phyloP scores from a whole-genome alignment of 225 moss, liverwort and hornwort species.

The Pleurozium schreberi region DNA sequence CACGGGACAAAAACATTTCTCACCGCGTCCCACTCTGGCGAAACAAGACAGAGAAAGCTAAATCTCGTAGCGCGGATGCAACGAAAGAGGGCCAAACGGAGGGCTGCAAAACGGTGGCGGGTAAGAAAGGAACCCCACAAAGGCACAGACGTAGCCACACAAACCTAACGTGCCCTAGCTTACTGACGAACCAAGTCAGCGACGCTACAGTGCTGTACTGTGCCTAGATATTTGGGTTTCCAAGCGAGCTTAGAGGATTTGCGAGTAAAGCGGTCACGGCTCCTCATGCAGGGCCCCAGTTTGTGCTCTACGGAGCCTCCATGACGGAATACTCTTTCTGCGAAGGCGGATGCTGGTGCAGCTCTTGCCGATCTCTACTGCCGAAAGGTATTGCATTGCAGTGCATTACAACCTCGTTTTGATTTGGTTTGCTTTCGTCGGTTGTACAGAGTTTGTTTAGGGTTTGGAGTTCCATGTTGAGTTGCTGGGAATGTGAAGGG shows the following conservation, averaged over 20 bases:
- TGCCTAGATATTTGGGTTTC: neutral
- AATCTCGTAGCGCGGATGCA: neutral
- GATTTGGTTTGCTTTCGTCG: neutral
- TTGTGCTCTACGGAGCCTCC: conserved; percentile 45
- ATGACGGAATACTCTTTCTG: conserved; percentile 38
- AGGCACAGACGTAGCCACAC: neutral
- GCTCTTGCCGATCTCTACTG: conserved; percentile 35
- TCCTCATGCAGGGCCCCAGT: conserved; percentile 16
- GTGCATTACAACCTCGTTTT: neutral
- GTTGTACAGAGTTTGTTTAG: neutral
- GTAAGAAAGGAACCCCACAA: neutral
- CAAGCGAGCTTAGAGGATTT: neutral
- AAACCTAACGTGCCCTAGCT: neutral
- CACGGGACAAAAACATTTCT: neutral
- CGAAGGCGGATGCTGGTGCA: conserved; percentile 33
- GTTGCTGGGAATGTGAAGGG: too few relatives aligned
- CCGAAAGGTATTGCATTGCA: conserved; percentile 14
- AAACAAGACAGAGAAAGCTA: too few relatives aligned
- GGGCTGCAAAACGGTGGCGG: neutral
- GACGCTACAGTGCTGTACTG: too few relatives aligned
- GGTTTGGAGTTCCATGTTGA: neutral
- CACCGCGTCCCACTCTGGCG: neutral
- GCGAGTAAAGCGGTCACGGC: neutral
- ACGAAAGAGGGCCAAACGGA: neutral
- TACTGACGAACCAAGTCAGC: neutral